Conservation (phyloP, 225 moss, liverwort and hornwort genomes). For the Pleurozium schreberi region DNA sequence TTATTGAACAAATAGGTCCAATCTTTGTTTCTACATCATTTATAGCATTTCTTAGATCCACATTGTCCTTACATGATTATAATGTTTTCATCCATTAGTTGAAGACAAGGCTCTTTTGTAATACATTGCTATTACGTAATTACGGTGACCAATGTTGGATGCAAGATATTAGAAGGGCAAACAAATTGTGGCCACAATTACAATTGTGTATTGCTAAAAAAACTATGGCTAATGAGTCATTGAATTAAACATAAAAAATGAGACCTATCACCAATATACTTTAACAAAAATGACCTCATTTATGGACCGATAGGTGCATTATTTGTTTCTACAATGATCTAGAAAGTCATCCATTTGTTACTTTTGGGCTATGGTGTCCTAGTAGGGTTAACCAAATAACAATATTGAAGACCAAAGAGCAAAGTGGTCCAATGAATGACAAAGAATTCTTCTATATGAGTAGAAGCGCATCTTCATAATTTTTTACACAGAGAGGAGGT, state of each 20-base stretch:
- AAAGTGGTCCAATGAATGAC: too few species aligned
- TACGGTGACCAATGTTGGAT: accelerated
- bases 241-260: background rate
- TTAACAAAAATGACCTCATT: background rate
- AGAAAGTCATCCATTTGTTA: too few species aligned
- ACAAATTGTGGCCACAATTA: background rate
- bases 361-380: too few species aligned
- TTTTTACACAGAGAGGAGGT: too few species aligned
- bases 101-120: background rate
- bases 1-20: background rate
- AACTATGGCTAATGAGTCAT: background rate
- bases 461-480: too few species aligned
- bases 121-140: background rate
- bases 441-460: too few species aligned
- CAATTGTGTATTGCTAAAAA: accelerated
- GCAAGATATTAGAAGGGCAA: accelerated
- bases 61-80: accelerated
- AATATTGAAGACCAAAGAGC: too few species aligned
- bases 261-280: background rate
- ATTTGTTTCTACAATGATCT: too few species aligned
- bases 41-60: accelerated
- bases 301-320: too few species aligned
- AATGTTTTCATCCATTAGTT: accelerated
- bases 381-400: too few species aligned
- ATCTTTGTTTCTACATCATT: background rate